Conservation (phyloP, 169 alveolate genomes). For the Plasmodium knowlesi region DNA sequence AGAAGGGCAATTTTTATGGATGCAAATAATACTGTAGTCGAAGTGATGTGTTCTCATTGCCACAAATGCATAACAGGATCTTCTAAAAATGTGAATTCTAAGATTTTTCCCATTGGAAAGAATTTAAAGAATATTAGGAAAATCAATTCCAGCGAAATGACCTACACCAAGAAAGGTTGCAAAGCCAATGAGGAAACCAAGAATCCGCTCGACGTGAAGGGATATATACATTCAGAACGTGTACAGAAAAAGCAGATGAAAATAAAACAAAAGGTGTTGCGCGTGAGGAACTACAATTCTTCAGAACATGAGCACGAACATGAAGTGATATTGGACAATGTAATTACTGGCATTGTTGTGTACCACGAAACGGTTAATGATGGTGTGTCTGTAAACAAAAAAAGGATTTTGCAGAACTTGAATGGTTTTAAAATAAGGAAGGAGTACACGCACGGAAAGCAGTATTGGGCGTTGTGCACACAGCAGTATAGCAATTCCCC, state of each 20-base stretch:
- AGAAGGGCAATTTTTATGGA: constrained; percentile 33
- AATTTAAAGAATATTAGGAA: constrained; percentile 19
- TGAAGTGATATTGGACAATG: constrained; percentile 43
- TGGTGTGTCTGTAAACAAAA: constrained; percentile 7
- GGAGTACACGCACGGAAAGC: constrained; percentile 37
- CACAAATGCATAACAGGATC: constrained; percentile 38
- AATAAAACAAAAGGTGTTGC: constrained; percentile 21
- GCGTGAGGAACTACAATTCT: constrained; percentile 19
- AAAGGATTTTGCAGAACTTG: constrained; percentile 39
- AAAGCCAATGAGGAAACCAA: constrained; percentile 5
- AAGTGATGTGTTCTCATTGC: constrained; percentile 56
- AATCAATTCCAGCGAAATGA: constrained; percentile 2
- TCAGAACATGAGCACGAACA: constrained; percentile 56
- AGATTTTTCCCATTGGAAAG: constrained; percentile 6
- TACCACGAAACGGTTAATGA: constrained; percentile 26
- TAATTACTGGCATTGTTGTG: constrained; percentile 52
- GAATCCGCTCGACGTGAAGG: constrained; percentile 23
- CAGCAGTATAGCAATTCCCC: constrained; percentile 55
- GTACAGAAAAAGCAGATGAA: constrained; percentile 52
- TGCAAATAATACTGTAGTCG: constrained; percentile 32
- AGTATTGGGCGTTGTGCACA: constrained; percentile 47
- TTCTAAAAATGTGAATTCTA: constrained; percentile 26
- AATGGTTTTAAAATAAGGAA: constrained; percentile 61
- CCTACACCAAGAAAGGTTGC: background rate
- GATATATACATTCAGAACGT: constrained; percentile 74